These are phyloP conservation scores for Metschnikowia kofuensis DNA, from an alignment of 805 yeast genomes.

Conservation along the genomic window DNA sequence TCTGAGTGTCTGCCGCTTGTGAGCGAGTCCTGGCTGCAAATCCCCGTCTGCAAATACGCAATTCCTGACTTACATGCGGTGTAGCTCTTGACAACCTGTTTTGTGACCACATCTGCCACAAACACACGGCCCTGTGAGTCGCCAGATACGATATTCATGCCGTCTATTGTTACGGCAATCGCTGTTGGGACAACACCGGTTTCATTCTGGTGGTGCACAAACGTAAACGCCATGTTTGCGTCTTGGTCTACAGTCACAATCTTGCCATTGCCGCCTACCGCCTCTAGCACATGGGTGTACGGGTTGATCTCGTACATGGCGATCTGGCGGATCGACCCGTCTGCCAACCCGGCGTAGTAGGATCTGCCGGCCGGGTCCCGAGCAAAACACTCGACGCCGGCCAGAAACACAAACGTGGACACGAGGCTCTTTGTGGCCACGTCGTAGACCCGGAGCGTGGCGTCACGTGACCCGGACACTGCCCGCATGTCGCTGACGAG, in stretches of 20 bases:
- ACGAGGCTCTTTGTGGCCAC: constrained; percentile 45
- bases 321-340: constrained; percentile 59
- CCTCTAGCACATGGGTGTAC: constrained; percentile 45
- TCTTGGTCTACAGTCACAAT: constrained; percentile 53
- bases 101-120: constrained; percentile 66
- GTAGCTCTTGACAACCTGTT: constrained; percentile 62
- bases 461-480: constrained; percentile 69
- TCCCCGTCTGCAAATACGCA: constrained; percentile 25
- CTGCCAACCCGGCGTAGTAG: constrained; percentile 62
- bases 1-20: constrained; percentile 20
- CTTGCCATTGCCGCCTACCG: constrained; percentile 57
- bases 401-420: constrained; percentile 69
- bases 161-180: constrained; percentile 67
- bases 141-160: constrained; percentile 69
- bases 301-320: constrained; percentile 44
- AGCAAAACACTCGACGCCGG: constrained; percentile 54
- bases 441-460: constrained; percentile 71
- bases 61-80: constrained; percentile 39
- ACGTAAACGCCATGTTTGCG: constrained; percentile 46
- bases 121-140: constrained; percentile 67
- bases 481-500: constrained; percentile 56
- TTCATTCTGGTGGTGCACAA: constrained; percentile 44
- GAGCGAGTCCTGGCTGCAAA: constrained; percentile 21
- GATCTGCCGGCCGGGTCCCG: constrained; percentile 80
- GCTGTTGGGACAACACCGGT: constrained; percentile 42